Evolutionary conservation across 192 early-diverging fungal species (phyloP).

Genomic region (Irineochytrium annulatum): DNA sequence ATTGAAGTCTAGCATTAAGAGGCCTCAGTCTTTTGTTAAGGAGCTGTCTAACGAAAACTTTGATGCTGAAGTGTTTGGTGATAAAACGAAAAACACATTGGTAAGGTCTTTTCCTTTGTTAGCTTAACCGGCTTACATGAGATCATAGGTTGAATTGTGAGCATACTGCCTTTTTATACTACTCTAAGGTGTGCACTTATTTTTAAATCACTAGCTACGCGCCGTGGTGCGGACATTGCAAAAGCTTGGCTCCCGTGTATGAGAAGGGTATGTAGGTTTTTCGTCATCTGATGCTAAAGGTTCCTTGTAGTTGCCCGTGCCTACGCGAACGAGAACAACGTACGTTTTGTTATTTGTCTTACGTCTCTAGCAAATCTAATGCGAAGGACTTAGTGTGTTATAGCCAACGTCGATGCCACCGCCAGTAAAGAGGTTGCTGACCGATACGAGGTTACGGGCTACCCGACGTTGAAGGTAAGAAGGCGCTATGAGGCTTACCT

Average conservation of each 20-base stretch:
- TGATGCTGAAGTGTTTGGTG: constrained; percentile 67
- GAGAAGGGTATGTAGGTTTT: constrained; percentile 56
- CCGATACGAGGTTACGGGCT: constrained; percentile 70
- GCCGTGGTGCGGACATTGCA: constrained; percentile 67
- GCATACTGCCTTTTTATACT: background rate
- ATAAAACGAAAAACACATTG: constrained; percentile 68
- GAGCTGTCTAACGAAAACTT: constrained; percentile 68
- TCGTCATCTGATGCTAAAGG: too few relatives aligned
- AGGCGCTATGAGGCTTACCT: background rate
- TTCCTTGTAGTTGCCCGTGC: constrained; percentile 55
- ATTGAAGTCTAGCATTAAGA: constrained; percentile 67
- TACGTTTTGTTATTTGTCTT: constrained; percentile 28
- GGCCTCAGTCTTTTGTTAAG: constrained; percentile 59
- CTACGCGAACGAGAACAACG: constrained; percentile 74
- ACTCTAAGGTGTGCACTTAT: background rate
- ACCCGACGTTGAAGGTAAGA: constrained; percentile 75
- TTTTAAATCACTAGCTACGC: background rate
- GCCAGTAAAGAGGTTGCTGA: constrained; percentile 55
- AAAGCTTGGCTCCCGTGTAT: constrained; percentile 78
- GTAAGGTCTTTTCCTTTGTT: constrained; percentile 93
- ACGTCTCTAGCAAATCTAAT: background rate
- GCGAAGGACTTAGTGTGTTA: constrained; percentile 53
- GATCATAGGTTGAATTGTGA: constrained; percentile 9
- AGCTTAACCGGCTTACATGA: too few relatives aligned
- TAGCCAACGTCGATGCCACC: constrained; percentile 90